Conservation (phyloP, 495 filamentous ascomycete genomes). For the Paragyromitra xinjiangensis region DNA sequence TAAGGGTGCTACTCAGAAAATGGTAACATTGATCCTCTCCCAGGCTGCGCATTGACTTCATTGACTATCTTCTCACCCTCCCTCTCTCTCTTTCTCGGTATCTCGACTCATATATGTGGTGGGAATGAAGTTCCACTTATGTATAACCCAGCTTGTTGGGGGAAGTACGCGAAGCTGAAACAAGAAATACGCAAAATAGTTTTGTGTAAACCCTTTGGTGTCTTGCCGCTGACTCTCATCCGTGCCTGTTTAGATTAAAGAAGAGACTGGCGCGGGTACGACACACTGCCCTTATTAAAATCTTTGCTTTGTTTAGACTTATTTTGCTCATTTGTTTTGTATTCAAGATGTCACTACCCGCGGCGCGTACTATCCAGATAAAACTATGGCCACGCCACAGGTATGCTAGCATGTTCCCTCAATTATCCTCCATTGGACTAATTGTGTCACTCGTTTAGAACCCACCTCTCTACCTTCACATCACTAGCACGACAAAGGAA, state of each 20-base stretch:
- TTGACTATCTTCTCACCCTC: conserved; percentile 44
- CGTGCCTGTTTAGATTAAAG: conserved; percentile 89
- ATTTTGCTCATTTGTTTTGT: conserved; percentile 66
- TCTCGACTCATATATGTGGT: conserved; percentile 47
- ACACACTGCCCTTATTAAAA: conserved; percentile 66
- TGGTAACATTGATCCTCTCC: conserved; percentile 74
- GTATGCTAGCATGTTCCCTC: conserved; percentile 65
- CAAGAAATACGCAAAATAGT: conserved; percentile 66
- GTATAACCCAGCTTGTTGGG: conserved; percentile 62
- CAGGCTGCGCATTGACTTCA: conserved; percentile 58
- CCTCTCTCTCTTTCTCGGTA: conserved; percentile 42
- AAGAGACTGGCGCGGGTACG: conserved; percentile 99
- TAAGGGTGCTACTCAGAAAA: conserved; percentile 97
- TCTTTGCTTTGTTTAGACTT: conserved; percentile 66
- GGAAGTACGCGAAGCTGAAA: conserved; percentile 82
- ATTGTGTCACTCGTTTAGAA: conserved; percentile 67
- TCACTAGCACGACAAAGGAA: conserved; percentile 91
- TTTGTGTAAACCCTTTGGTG: conserved; percentile 79
- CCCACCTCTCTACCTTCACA: conserved; percentile 91
- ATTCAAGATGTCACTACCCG: conserved; percentile 98
- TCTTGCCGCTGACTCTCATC: conserved; percentile 85
- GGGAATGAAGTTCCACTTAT: conserved; percentile 35
- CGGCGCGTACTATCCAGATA: conserved; percentile 95
- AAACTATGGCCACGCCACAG: conserved; percentile 91
- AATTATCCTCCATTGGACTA: neutral